Evolutionary conservation across 495 filamentous ascomycete species (phyloP).

Genomic region (Pyrenula massariospora): DNA sequence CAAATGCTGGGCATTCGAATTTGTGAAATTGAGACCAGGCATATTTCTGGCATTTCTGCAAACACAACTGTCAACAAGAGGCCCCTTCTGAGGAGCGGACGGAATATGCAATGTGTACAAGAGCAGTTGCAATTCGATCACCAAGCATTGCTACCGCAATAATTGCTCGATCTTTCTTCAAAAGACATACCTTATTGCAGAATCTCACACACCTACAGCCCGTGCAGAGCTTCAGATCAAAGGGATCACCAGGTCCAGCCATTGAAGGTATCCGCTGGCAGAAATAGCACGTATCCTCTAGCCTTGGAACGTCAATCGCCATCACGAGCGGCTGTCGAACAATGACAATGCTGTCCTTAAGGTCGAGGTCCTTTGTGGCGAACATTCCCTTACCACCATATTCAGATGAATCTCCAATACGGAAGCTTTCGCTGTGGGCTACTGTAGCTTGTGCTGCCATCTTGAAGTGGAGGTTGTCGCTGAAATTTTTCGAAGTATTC

Average conservation of each 20-base stretch:
- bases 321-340: conserved; percentile 28
- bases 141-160: too few species aligned
- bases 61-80: neutral
- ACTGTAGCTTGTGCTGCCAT: too few species aligned
- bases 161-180: too few species aligned
- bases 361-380: conserved; percentile 19
- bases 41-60: conserved; percentile 46
- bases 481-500: too few species aligned
- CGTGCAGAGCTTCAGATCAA: conserved; percentile 38
- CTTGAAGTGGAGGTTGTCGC: conserved; percentile 10
- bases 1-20: conserved; percentile 44
- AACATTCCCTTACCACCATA: conserved; percentile 23
- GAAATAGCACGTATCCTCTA: conserved; percentile 31
- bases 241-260: conserved; percentile 13
- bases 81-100: too few species aligned
- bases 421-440: too few species aligned
- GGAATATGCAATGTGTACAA: too few species aligned
- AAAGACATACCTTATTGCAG: conserved; percentile 49
- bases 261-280: conserved; percentile 22
- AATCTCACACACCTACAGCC: conserved; percentile 53
- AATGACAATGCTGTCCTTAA: conserved; percentile 26
- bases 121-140: too few species aligned
- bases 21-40: conserved; percentile 52
- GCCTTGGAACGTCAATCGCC: conserved; percentile 26
- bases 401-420: neutral